These are phyloP conservation scores for Draba incana DNA, from an alignment of 345 rosid species.

Conservation along the genomic window DNA sequence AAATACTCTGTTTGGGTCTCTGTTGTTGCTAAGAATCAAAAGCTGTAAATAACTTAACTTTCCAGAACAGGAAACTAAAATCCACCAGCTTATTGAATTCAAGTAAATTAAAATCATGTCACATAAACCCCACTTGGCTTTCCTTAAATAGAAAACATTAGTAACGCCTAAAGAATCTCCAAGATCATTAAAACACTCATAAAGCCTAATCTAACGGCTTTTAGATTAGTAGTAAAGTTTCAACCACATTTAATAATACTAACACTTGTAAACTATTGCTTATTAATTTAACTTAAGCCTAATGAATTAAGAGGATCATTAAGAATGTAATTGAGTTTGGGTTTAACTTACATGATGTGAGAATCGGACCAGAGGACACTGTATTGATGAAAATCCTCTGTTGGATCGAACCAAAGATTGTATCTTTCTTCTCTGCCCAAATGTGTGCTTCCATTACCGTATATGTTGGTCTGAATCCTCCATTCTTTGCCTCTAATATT, in stretches of 20 bases:
- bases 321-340: neutral
- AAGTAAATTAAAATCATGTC: neutral
- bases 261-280: no score
- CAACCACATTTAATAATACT: neutral
- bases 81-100: slow-evolving; percentile 15
- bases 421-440: slow-evolving; percentile 95
- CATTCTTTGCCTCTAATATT: slow-evolving; percentile 96
- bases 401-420: slow-evolving; percentile 92
- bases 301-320: neutral
- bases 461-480: slow-evolving; percentile 97
- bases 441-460: slow-evolving; percentile 89
- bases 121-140: slow-evolving; percentile 10
- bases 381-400: slow-evolving; percentile 92
- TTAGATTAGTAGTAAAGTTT: neutral
- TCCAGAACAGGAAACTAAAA: slow-evolving; percentile 22
- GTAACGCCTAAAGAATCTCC: slow-evolving; percentile 15
- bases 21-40: slow-evolving; percentile 18
- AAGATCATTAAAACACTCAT: slow-evolving; percentile 16
- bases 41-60: slow-evolving; percentile 29
- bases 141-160: slow-evolving; percentile 21
- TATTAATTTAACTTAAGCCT: no score
- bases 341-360: slow-evolving; percentile 69
- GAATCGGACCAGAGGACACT: slow-evolving; percentile 87
- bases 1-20: slow-evolving; percentile 15
- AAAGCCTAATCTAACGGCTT: slow-evolving; percentile 11